These are phyloP conservation scores for Pseudozyma sp. DNA, from an alignment of 1,284 basidiomycete species.

Conservation along the genomic window DNA sequence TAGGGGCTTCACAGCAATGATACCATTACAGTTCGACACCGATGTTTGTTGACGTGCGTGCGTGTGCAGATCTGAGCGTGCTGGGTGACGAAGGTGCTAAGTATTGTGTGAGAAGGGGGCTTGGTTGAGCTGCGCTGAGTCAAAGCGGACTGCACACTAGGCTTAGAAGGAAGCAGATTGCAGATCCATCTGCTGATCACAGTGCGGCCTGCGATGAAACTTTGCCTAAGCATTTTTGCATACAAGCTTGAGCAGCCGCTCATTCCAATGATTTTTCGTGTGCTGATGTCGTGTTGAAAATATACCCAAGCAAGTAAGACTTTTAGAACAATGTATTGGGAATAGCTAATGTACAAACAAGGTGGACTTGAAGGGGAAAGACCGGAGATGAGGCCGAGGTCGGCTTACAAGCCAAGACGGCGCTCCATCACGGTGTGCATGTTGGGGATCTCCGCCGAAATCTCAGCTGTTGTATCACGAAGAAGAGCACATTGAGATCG, in stretches of 20 bases:
- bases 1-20: not conserved
- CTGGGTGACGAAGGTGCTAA: too few relatives aligned
- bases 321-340: conserved; percentile 4
- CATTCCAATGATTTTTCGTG: too few relatives aligned
- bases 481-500: not conserved
- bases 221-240: not conserved
- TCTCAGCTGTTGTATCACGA: conserved; percentile 21
- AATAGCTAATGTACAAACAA: conserved; percentile 28
- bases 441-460: conserved; percentile 25
- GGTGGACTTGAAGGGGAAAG: not conserved
- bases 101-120: too few relatives aligned
- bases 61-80: not conserved
- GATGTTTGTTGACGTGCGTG: not conserved
- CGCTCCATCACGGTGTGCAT: conserved; percentile 51
- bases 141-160: too few relatives aligned
- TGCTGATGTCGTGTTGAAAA: not conserved
- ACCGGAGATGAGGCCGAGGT: not conserved
- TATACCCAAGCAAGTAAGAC: not conserved
- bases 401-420: conserved; percentile 32
- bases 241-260: not conserved
- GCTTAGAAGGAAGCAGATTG: too few relatives aligned
- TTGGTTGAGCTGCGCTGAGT: too few relatives aligned
- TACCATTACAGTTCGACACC: not conserved
- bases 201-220: too few relatives aligned
- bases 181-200: too few relatives aligned